Base-by-base conservation (phyloP, 768 basidiomycete species). In the Mycena indigotica region DNA sequence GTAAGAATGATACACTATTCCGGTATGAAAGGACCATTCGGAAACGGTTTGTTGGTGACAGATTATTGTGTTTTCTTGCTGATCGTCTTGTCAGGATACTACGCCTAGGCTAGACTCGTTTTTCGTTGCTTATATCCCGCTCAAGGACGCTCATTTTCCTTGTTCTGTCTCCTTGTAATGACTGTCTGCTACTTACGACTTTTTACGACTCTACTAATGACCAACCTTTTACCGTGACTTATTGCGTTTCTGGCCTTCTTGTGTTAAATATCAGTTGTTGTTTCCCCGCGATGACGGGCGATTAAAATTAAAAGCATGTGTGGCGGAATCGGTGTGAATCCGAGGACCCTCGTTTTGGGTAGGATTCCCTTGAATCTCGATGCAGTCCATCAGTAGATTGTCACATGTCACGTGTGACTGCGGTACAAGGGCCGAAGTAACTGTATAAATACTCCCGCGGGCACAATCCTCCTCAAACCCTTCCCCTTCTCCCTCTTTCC, bases 1-100 rank as follows among this genome's bases (percentile, higher is more conserved):
- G 87, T 84, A 71, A 77, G 85, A 64, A 72, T 89, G 70, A 84
- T 86, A 71, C 82, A 86, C 71, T 89, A 89, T 73, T 69, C 74
- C 29, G 73, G 70, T 64, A 80, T 90, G 83, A 84, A 86, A 66
- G 84, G 84, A 52, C 82, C 84, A 30, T 82, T 79, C 72, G 64
- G 77, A 65, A 85, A 83, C 71, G 86, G 87, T 86, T 69, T 71
- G 63, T 62, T 40, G 55, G 57, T 64, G 38, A 28, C 53, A 53
- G 59, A 46, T 62, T 44, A 56, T 66, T 45, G 29, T 45, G 62
- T 58, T 57, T 52, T 52, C 56, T 63, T 70, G 54, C 73, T 61
- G 57, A 58, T 69, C 63, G 61, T 61, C 56, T 63, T 40, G 12
- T 19, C 59, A 80, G 80, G 78, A 68, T 79, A 79, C 70, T 84